Percentiles rank a stretch among this genome's conserved stretches.
phyloP scores from a whole-genome alignment of 106 monocot genomes.

The Allium cepa region DNA sequence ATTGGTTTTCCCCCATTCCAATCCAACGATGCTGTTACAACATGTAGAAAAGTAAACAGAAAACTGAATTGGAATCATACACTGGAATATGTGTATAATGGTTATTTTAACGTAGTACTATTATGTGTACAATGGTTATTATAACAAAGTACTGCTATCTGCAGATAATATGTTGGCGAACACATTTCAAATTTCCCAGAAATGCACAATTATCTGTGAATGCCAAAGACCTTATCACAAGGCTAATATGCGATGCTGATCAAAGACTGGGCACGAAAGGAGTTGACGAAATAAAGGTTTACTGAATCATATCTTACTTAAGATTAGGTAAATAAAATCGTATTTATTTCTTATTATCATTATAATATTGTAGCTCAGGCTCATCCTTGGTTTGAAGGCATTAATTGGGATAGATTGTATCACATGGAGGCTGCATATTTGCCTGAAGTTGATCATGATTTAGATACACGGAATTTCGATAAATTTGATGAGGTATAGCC shows the following conservation, averaged over 20 bases:
- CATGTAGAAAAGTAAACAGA: conserved; percentile 8
- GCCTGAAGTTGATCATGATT: neutral
- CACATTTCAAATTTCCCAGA: conserved; percentile 71
- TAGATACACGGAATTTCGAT: conserved; percentile 69
- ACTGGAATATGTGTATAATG: no score
- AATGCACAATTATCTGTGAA: conserved; percentile 41
- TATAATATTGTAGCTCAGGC: conserved; percentile 22
- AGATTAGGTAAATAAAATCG: neutral
- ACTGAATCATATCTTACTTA: neutral
- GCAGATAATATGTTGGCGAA: conserved; percentile 84
- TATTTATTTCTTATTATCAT: neutral
- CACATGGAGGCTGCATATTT: conserved; percentile 51
- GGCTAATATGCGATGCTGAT: conserved; percentile 76
- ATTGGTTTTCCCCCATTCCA: conserved; percentile 8
- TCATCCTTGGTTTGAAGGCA: conserved; percentile 60
- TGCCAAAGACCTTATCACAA: conserved; percentile 76
- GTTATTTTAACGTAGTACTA: no score
- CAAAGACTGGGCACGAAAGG: conserved; percentile 66
- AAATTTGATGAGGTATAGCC: conserved; percentile 75
- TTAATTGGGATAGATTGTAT: conserved; percentile 71
- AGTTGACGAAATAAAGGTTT: conserved; percentile 71
- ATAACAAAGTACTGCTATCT: neutral
- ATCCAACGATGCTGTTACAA: neutral
- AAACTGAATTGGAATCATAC: neutral
- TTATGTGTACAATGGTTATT: no score